Percentiles rank a stretch among this genome's conserved stretches.
phyloP scores from a whole-genome alignment of 1,284 basidiomycete species.

The Dichomitus squalens region DNA sequence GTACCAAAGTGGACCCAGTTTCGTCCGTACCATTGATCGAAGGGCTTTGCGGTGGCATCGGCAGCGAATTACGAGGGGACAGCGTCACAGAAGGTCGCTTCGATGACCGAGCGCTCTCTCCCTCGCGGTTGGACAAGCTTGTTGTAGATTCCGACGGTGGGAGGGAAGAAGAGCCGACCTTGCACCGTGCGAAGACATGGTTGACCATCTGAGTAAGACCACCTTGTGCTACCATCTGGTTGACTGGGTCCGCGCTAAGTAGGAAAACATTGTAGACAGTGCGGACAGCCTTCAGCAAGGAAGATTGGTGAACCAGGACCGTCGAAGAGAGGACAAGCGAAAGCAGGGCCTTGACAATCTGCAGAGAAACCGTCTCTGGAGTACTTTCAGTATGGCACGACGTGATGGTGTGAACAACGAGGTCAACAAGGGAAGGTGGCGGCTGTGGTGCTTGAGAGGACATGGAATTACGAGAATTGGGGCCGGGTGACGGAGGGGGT shows the following conservation, averaged over 20 bases:
- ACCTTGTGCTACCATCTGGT: constrained; percentile 96
- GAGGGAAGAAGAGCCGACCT: constrained; percentile 29
- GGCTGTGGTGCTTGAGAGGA: constrained; percentile 55
- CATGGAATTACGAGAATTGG: constrained; percentile 44
- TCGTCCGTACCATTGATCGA: constrained; percentile 19
- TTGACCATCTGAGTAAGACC: constrained; percentile 97
- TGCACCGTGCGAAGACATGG: constrained; percentile 87
- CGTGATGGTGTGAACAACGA: constrained; percentile 93
- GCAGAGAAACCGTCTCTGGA: constrained; percentile 87
- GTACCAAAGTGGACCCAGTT: constrained; percentile 17
- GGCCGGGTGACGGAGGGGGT: constrained; percentile 71
- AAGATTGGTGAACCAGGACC: constrained; percentile 90
- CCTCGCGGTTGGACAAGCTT: constrained; percentile 23
- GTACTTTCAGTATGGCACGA: constrained; percentile 88
- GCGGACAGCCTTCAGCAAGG: constrained; percentile 90
- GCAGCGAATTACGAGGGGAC: constrained; percentile 34
- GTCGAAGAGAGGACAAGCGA: constrained; percentile 85
- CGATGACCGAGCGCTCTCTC: constrained; percentile 19
- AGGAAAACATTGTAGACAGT: constrained; percentile 98
- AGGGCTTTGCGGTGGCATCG: constrained; percentile 12
- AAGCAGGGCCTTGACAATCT: constrained; percentile 93
- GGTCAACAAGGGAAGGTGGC: constrained; percentile 79
- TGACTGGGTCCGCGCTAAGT: constrained; percentile 85
- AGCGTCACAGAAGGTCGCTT: constrained; percentile 30
- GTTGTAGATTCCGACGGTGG: constrained; percentile 30